Evolutionary conservation across 495 filamentous ascomycete genomes (phyloP).

Genomic region (Penicillium lividum): DNA sequence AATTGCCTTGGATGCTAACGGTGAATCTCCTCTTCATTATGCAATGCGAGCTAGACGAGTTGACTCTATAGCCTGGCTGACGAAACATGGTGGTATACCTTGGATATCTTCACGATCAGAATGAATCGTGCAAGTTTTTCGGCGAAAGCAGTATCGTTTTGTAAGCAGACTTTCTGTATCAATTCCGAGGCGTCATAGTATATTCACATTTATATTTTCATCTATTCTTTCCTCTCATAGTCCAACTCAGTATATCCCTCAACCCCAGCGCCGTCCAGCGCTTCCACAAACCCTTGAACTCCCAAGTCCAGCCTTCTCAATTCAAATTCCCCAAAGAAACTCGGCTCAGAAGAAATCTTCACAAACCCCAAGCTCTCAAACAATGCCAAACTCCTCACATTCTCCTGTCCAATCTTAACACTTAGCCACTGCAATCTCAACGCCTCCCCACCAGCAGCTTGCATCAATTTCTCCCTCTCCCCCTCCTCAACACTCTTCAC

Average conservation of each 20-base stretch:
- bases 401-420: conserved; percentile 61
- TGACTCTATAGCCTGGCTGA: not conserved
- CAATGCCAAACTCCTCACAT: conserved; percentile 56
- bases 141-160: too few relatives aligned
- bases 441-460: conserved; percentile 7
- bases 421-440: conserved; percentile 44
- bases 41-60: not conserved
- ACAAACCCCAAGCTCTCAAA: conserved; percentile 62
- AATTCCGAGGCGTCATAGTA: not conserved
- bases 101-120: not conserved
- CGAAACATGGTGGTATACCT: not conserved
- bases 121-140: too few relatives aligned
- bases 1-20: not conserved
- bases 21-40: not conserved
- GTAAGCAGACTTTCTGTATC: too few relatives aligned
- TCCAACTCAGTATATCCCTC: conserved; percentile 40
- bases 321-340: conserved; percentile 71
- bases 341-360: conserved; percentile 48
- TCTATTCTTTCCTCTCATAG: conserved; percentile 32
- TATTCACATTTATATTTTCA: not conserved
- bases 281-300: conserved; percentile 20
- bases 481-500: conserved; percentile 20
- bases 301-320: conserved; percentile 44
- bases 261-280: conserved; percentile 34
- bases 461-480: conserved; percentile 16